Evolutionary conservation across 1,284 basidiomycete genomes (phyloP).

Genomic region (Leccinum fuscescens): DNA sequence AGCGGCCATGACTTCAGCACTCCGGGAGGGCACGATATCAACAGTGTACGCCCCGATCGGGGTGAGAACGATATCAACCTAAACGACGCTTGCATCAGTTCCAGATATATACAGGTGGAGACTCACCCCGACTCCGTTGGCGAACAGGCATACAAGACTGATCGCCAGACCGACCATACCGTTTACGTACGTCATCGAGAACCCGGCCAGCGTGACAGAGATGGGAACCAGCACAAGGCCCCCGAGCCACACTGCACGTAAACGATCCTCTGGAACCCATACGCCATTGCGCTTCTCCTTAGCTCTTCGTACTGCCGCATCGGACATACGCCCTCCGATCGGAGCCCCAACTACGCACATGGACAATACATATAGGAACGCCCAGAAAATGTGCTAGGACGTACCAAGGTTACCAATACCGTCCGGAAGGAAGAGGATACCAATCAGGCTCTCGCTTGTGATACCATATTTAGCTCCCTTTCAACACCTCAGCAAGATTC

Average conservation of each 20-base stretch:
- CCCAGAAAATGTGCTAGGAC: neutral
- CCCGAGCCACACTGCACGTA: slow-evolving; percentile 49
- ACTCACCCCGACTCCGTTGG: slow-evolving; percentile 51
- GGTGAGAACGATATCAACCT: slow-evolving; percentile 48
- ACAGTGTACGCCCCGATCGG: slow-evolving; percentile 56
- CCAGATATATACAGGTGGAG: neutral
- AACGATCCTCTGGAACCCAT: slow-evolving; percentile 61
- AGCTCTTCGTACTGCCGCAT: slow-evolving; percentile 46
- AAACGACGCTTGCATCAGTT: neutral
- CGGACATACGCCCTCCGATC: slow-evolving; percentile 52
- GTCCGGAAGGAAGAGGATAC: slow-evolving; percentile 56
- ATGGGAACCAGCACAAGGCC: slow-evolving; percentile 42
- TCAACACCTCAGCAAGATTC: slow-evolving; percentile 4
- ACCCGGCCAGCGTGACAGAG: slow-evolving; percentile 25
- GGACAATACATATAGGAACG: neutral
- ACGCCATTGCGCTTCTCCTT: slow-evolving; percentile 47
- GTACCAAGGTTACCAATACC: slow-evolving; percentile 61
- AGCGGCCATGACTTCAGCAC: slow-evolving; percentile 53
- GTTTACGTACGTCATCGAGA: slow-evolving; percentile 35
- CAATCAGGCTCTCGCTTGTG: slow-evolving; percentile 55
- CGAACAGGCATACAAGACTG: slow-evolving; percentile 43
- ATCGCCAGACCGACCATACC: slow-evolving; percentile 41
- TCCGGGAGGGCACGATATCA: slow-evolving; percentile 52
- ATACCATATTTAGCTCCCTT: slow-evolving; percentile 61
- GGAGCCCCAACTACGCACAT: slow-evolving; percentile 47